Evolutionary conservation across 371 early-diverging fungal species (phyloP).

Genomic region (Saksenaea oblongispora): DNA sequence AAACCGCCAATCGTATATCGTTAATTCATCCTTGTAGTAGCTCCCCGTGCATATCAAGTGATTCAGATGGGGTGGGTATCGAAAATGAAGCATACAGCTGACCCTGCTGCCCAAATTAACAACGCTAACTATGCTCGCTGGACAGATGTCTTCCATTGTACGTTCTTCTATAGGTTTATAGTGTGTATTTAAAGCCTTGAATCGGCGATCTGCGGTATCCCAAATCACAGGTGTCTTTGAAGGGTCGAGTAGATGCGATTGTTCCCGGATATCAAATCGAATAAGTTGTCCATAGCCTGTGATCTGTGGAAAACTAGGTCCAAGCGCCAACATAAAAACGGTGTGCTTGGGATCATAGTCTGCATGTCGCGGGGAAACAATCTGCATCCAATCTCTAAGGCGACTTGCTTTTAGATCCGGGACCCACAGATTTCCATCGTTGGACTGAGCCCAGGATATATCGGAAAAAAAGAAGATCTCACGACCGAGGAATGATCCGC

Average conservation of each 20-base stretch:
- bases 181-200: not conserved
- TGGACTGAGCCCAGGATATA: slow-evolving; percentile 26
- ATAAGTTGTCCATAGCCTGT: slow-evolving; percentile 28
- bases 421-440: slow-evolving; percentile 14
- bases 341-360: slow-evolving; percentile 19
- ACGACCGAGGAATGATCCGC: slow-evolving; percentile 30
- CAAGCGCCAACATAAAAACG: slow-evolving; percentile 32
- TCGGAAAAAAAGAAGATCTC: slow-evolving; percentile 41
- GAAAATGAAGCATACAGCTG: slow-evolving; percentile 47
- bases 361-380: slow-evolving; percentile 26
- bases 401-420: slow-evolving; percentile 9
- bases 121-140: slow-evolving; percentile 19
- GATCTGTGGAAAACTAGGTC: slow-evolving; percentile 19
- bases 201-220: slow-evolving; percentile 12
- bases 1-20: slow-evolving; percentile 46
- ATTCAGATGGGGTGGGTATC: slow-evolving; percentile 32
- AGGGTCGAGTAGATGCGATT: slow-evolving; percentile 30
- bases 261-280: slow-evolving; percentile 30
- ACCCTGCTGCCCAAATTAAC: slow-evolving; percentile 29
- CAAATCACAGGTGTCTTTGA: slow-evolving; percentile 17
- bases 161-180: not conserved
- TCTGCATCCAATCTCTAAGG: slow-evolving; percentile 25
- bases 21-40: slow-evolving; percentile 26
- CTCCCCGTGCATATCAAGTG: slow-evolving; percentile 42
- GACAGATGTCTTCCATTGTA: not conserved